Base-by-base conservation (phyloP, 345 rosid genomes). In the Streptanthus diversifolius region DNA sequence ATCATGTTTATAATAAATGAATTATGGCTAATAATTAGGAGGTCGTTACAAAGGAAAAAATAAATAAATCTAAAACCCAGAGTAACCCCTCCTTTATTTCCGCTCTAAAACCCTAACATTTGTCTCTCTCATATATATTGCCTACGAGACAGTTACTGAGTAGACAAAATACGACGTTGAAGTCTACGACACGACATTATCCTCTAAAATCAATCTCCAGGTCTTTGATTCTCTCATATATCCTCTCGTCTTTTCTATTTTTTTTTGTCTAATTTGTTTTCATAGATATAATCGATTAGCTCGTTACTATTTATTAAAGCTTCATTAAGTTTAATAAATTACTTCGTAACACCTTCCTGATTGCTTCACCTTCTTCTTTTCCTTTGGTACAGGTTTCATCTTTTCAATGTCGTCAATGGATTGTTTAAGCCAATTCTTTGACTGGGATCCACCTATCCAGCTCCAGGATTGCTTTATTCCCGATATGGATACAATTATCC, bases 401-500 rank as follows among this genome's bases (percentile, higher is more conserved):
- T 60, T 37, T 4, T 24, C 79, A 44, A 29, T 62, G 41, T 36
- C 65, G 41, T 24, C 65, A 13, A 69, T 69, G 79, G 70, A 69
- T 54, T 76, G 75, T 69, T 76, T 68, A 63, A 76, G 75, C 70
- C 59, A 76, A 70, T 63, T 53, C 27, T 69, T 54, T 19, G 44
- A 69, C 70, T 69, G 40, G 44, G 79, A 76, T 69, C 65, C 39
- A 44, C 68, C 78, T 74, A 51, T 41, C 53, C 69, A 75, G 68
- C 74, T 75, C 63, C 70, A 75, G 24, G 79, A 75, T 68, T 75
- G 69, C 57, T 52, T 68, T 61, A 22, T 68, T 9, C 74, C 74
- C 4, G 74, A 75, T 6, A 15, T 61, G 70, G 79, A 75, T 63
- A 69, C 47, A 66, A 69, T 69, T 62, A 35, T 70, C 75, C 71